A percentile compares a stretch with the other conserved stretches of the same genome.
These are phyloP conservation scores for Malassezia pachydermatis DNA, from an alignment of 1,284 basidiomycete species.

Conservation along the genomic window DNA sequence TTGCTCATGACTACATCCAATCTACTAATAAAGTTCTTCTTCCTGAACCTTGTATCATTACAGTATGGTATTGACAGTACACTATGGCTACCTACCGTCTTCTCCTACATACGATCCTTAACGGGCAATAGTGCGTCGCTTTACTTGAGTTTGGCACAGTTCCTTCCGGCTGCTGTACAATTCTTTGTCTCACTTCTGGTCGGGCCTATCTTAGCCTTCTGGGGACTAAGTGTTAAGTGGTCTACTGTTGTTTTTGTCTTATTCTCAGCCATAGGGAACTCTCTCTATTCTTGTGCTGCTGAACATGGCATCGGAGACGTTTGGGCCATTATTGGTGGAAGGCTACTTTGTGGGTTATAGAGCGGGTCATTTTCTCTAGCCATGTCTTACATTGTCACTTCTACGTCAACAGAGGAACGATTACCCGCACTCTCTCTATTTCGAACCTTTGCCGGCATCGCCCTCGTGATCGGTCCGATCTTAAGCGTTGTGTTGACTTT, in stretches of 20 bases:
- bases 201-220: background rate
- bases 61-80: background rate
- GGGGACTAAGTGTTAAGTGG: background rate
- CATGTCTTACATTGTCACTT: background rate
- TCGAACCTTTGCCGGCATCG: background rate
- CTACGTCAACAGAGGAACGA: background rate
- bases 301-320: background rate
- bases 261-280: background rate
- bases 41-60: background rate
- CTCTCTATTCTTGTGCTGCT: background rate
- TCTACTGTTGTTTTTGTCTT: background rate
- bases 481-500: background rate
- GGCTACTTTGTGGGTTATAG: background rate
- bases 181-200: background rate
- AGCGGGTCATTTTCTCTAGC: background rate
- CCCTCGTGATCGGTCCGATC: background rate
- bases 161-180: background rate
- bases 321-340: background rate
- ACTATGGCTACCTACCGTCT: background rate
- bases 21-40: no score
- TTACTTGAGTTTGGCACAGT: background rate
- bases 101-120: background rate
- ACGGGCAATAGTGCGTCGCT: background rate
- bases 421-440: background rate
- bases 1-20: no score